phyloP scores from a whole-genome alignment of 1,284 basidiomycete genomes.

The Sporisorium scitamineum region DNA sequence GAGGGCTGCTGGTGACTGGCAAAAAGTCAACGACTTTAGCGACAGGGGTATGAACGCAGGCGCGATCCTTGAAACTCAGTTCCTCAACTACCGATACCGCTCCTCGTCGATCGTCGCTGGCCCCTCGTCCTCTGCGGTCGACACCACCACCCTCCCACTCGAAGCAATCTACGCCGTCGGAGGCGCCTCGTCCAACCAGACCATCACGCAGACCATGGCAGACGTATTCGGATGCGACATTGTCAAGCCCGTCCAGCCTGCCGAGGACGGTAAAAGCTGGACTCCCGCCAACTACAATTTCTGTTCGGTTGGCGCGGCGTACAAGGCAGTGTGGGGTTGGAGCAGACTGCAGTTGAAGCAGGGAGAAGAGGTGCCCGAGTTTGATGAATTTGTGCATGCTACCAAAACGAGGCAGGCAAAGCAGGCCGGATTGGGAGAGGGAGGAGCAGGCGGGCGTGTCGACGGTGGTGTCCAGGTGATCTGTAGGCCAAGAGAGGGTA shows the following conservation, averaged over 20 bases:
- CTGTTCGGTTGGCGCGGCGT: conserved; percentile 66
- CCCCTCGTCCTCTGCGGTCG: conserved; percentile 7
- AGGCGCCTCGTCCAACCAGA: conserved; percentile 80
- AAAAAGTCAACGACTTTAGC: conserved; percentile 63
- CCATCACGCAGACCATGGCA: conserved; percentile 81
- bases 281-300: conserved; percentile 58
- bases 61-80: conserved; percentile 87
- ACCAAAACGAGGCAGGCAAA: conserved; percentile 28
- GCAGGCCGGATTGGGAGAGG: conserved; percentile 9
- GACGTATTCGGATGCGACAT: conserved; percentile 76
- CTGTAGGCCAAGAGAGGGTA: conserved; percentile 17
- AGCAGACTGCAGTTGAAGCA: conserved; percentile 15
- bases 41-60: conserved; percentile 76
- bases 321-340: conserved; percentile 66
- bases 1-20: conserved; percentile 52
- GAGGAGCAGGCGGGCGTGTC: conserved; percentile 4
- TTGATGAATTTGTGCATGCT: conserved; percentile 52
- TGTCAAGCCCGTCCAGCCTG: conserved; percentile 52
- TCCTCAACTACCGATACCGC: conserved; percentile 81
- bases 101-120: conserved; percentile 77
- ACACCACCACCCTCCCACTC: conserved; percentile 67
- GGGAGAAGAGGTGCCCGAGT: conserved; percentile 16
- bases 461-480: conserved; percentile 46
- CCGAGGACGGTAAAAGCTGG: conserved; percentile 36
- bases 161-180: conserved; percentile 82